Percentiles rank a stretch among this genome's conserved stretches.
These are phyloP conservation scores for Castanea mollissima DNA, from an alignment of 306 rosid species.

Conservation along the genomic window DNA sequence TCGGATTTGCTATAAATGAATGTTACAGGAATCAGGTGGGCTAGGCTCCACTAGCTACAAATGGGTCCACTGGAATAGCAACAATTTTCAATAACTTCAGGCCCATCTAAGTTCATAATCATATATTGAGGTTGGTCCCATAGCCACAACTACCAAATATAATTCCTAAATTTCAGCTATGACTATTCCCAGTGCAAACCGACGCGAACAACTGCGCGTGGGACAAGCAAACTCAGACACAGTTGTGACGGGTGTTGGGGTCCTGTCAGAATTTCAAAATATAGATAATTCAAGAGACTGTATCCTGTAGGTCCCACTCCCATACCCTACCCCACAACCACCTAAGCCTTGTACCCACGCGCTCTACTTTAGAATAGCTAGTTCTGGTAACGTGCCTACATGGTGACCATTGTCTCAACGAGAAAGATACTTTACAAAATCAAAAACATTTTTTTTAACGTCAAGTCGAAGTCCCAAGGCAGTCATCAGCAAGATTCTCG, in stretches of 20 bases:
- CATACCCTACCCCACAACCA: too few relatives aligned
- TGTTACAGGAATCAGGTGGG: too few relatives aligned
- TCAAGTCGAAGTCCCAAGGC: slow-evolving; percentile 30
- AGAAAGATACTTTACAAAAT: slow-evolving; percentile 9
- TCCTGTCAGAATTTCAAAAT: neutral
- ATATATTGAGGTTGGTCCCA: neutral
- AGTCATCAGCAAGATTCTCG: slow-evolving; percentile 54
- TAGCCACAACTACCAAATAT: neutral
- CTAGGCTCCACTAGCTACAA: neutral
- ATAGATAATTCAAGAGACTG: neutral
- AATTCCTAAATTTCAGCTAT: neutral
- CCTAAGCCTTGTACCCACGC: too few relatives aligned
- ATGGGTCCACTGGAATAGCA: neutral
- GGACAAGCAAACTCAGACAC: neutral
- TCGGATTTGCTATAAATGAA: too few relatives aligned
- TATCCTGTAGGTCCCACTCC: too few relatives aligned
- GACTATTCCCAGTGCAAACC: too few relatives aligned
- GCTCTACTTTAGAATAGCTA: too few relatives aligned
- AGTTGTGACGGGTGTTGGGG: neutral
- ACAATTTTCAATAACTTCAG: neutral
- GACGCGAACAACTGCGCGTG: neutral
- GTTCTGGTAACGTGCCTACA: too few relatives aligned
- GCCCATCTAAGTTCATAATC: neutral
- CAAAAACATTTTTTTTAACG: slow-evolving; percentile 7
- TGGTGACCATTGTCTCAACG: neutral